Base-by-base conservation (phyloP, 768 basidiomycete species). In the Cystofilobasidium macerans region DNA sequence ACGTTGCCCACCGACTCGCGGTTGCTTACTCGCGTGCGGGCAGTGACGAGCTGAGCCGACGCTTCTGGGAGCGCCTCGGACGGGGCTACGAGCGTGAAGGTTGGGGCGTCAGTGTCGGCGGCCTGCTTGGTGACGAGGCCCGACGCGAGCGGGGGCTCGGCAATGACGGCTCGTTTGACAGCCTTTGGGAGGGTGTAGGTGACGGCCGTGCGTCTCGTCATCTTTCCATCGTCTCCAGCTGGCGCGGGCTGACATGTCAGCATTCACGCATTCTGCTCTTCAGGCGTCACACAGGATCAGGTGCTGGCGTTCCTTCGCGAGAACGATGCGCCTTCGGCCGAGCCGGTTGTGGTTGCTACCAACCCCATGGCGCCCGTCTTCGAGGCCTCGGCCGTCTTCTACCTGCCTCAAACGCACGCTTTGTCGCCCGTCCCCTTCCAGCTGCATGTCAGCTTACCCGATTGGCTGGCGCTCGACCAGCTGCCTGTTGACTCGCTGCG, bases 61-160 rank as follows among this genome's bases (percentile, higher is more conserved):
- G 86, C 56, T 98, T 94, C 77, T 90, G 91, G 74, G 93, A 94
- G 73, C 84, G 92, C 18, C 94, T 97, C 67, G 86, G 87, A 0
- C 86, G 84, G 74, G 87, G 85, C 0, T 97, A 95, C 73, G 83
- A 87, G n/a, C 79, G 83, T 59, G 92, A 97, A 74, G 79, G 81
- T 58, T 98, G 92, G 92, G 78, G 79, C 12, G 73, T 42, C 42
- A 14, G 42, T 18, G 42, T 14, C 42, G 42, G 81, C 0, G 81
- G 95, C 77, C 80, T 80, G 51, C 2, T 93, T 88, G 74, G 87
- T 88, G 0, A 85, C 86, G 73, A 82, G 82, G 71, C 79, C 89
- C 1, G 86, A 84, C 0, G 85, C 89, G 70, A 82, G 88, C 24
- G 88, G 88, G 65, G 79, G 85, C 20, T 85, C 85, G 48, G 82